Evolutionary conservation across 75 land plant species (phyloP), one percentile per base, ranked within the genome.

Genomic region (Pinus taeda): DNA sequence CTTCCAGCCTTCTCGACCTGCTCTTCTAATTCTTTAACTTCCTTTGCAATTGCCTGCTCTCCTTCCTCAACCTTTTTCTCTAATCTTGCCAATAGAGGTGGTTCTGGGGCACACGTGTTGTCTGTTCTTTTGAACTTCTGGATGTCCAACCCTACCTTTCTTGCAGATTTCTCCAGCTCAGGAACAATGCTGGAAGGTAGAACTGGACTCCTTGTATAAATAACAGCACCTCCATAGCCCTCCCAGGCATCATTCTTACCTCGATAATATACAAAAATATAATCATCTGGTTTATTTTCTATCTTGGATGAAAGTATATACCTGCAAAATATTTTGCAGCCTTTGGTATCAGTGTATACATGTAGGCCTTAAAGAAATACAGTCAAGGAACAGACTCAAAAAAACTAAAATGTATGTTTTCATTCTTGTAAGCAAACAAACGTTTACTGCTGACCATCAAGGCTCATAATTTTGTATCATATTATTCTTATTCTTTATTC

Each of bases 221-320:
- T 74, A 71, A 97, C 92, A 12, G 99, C 87, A 36, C 99, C 99
- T 73, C 99, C 99, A 83, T 97, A 97, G 14, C 99, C 99, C 81
- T 97, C 98, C 99, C 99, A 97, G 49, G 99, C 99, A 83, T 97
- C 99, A 81, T 97, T 97, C 36, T 82, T 83, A 20, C 99, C 99
- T 22, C 90, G 84, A 75, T 97, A 97, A 81, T 97, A 97, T n/a
- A 97, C 89, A 74, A 97, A 97, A 74, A 92, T 66, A 74, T 92
- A 97, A 74, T 97, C 99, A 76, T 97, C 98, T 74, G 78, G 78
- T 39, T 89, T 79, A 69, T 91, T 60, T 21, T 60, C n/a, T 18
- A 60, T 60, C 62, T 60, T 18, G 8, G 62, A 60, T 21, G 62
- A 60, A 20, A 60, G 20, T 60, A 60, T 60, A 22, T 60, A 60